Base-by-base conservation (phyloP, 1,284 basidiomycete species). In the Irpex sp. region DNA sequence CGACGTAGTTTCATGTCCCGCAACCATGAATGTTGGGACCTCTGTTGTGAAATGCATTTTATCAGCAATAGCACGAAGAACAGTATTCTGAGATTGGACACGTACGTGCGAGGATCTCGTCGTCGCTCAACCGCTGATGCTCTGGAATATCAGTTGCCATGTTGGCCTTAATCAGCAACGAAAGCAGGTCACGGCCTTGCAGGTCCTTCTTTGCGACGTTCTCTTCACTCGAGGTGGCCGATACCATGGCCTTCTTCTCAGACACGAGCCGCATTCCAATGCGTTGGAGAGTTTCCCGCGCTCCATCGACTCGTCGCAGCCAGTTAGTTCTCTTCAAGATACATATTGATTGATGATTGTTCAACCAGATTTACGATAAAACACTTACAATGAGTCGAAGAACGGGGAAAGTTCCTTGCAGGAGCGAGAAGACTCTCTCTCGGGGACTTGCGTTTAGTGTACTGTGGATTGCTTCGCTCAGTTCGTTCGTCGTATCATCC, bases 1-100 rank as follows among this genome's bases (percentile, higher is more conserved):
- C 43, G 71, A 74, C 9, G 84, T 85, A 0, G 96, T 96, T 78
- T 96, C 95, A 79, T 96, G 93, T 15, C 95, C 95, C 4, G 91
- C 90, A 5, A 89, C 82, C 2, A 93, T 77, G 80, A 91, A 91
- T 71, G 89, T 90, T 0, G 89, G 86, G 7, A 91, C 82, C 82
- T 90, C 89, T 90, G 74, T 38, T 38, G 32, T 7, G 9, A 38
- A 38, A 38, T 38, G 9, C 9, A 62, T 24, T n/a, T 6, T 6
- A 3, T 15, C 6, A 20, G n/a, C 10, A 56, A 38, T 38, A 24
- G 10, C 9, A 9, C 38, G 3, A 18, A 43, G n/a, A 15, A 67
- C 45, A 43, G 38, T n/a, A n/a, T 9, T 10, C 9, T 66, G 78
- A 38, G 32, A 38, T 38, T 38, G 9, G 32, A 87, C 79, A 84